Evolutionary conservation across 1,284 basidiomycete species (phyloP).

Genomic region (Macrocystidia cucumis): DNA sequence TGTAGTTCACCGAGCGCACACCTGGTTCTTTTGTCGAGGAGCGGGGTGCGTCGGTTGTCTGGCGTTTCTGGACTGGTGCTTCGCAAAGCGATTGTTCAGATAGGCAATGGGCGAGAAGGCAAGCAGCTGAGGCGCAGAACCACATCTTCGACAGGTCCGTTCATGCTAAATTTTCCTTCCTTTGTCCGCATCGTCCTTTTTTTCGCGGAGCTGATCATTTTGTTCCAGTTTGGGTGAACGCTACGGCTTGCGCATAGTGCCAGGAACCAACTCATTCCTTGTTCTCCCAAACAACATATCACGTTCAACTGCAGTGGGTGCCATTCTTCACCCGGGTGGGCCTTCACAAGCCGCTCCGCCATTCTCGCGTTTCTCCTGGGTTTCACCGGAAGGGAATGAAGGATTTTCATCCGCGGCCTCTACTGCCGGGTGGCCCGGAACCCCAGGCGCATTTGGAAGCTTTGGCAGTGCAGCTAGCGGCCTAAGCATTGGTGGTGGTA

Average conservation of each 20-base stretch:
- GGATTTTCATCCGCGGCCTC: too few species aligned
- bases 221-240: conserved; percentile 61
- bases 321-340: conserved; percentile 63
- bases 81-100: conserved; percentile 27
- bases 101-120: conserved; percentile 51
- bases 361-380: conserved; percentile 30
- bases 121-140: conserved; percentile 87
- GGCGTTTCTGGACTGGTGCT: conserved; percentile 72
- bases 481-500: too few species aligned
- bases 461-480: conserved; percentile 33
- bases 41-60: conserved; percentile 77
- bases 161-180: not conserved
- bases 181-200: not conserved
- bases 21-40: conserved; percentile 82
- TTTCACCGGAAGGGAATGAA: conserved; percentile 20
- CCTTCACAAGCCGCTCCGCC: conserved; percentile 47
- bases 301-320: conserved; percentile 71
- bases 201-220: too few species aligned
- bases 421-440: too few species aligned
- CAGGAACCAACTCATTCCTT: conserved; percentile 71
- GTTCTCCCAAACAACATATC: conserved; percentile 82
- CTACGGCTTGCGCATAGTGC: conserved; percentile 75
- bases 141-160: conserved; percentile 74
- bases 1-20: conserved; percentile 81
- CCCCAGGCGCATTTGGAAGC: too few species aligned